Percentiles rank a stretch among this genome's conserved stretches.
Conservation (phyloP, 805 yeast genomes). For the Naumovozyma baii region DNA sequence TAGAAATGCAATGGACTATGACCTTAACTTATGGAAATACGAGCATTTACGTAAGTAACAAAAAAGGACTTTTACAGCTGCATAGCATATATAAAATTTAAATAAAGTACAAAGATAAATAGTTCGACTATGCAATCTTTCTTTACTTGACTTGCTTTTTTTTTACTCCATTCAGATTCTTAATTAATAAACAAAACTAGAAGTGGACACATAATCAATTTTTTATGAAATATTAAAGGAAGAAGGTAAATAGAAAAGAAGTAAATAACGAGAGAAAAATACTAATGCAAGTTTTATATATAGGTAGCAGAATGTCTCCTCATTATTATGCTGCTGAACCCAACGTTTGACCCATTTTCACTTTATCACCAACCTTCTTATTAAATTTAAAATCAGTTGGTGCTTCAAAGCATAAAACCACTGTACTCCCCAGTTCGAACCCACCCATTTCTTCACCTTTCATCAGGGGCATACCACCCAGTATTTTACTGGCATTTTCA, state of each 20-base stretch:
- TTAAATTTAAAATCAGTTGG: conserved; percentile 69
- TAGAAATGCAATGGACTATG: conserved; percentile 13
- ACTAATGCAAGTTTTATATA: neutral
- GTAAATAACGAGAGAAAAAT: neutral
- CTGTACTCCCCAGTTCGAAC: conserved; percentile 89
- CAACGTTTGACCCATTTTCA: conserved; percentile 74
- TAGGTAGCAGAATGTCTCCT: neutral
- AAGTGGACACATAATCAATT: no score
- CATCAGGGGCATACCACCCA: conserved; percentile 80
- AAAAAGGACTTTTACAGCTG: neutral
- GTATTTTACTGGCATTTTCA: conserved; percentile 58
- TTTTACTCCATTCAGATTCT: no score
- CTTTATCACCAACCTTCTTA: conserved; percentile 61
- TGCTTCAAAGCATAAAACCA: conserved; percentile 95
- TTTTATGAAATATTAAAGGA: neutral
- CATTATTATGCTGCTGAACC: conserved; percentile 33
- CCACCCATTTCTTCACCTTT: conserved; percentile 98
- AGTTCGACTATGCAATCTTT: no score
- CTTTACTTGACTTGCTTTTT: no score
- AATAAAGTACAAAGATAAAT: no score
- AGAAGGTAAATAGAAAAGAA: neutral
- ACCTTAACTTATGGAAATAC: conserved; percentile 21
- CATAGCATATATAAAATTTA: no score
- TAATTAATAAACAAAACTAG: no score
- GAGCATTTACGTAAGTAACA: conserved; percentile 4